A percentile compares a stretch with the other conserved stretches of the same genome.
These are phyloP conservation scores for Nitzschia sp. DNA, from an alignment of 108 stramenopile species.

Conservation along the genomic window DNA sequence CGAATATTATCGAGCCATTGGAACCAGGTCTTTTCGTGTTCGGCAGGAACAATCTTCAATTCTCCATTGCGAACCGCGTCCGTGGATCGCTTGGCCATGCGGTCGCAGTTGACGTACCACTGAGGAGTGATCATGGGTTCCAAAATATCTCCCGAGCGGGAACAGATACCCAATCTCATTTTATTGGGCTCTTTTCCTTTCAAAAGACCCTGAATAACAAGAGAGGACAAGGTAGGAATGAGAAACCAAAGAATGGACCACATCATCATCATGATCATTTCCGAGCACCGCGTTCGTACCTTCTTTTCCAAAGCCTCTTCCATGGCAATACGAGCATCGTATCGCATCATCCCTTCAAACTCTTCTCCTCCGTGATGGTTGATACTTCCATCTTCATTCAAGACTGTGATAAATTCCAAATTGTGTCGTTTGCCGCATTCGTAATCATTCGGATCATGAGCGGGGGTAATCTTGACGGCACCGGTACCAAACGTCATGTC, in stretches of 20 bases:
- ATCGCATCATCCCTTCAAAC: slow-evolving; percentile 97
- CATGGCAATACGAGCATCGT: slow-evolving; percentile 96
- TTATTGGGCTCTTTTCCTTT: slow-evolving; percentile 95
- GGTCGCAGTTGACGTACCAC: slow-evolving; percentile 97
- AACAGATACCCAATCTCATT: slow-evolving; percentile 97
- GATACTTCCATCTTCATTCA: slow-evolving; percentile 91
- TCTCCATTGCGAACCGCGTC: slow-evolving; percentile 96
- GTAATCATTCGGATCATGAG: slow-evolving; percentile 99
- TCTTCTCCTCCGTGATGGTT: slow-evolving; percentile 80
- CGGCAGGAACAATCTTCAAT: slow-evolving; percentile 89
- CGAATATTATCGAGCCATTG: slow-evolving; percentile 97
- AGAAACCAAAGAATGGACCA: not conserved
- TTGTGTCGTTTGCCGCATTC: slow-evolving; percentile 96
- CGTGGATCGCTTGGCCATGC: slow-evolving; percentile 92
- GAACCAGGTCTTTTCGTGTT: slow-evolving; percentile 97
- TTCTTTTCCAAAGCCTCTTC: slow-evolving; percentile 94
- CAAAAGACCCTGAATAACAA: slow-evolving; percentile 70
- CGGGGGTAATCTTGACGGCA: slow-evolving; percentile 99
- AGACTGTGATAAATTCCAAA: slow-evolving; percentile 91
- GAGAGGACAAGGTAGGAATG: not conserved
- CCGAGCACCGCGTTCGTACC: slow-evolving; percentile 34
- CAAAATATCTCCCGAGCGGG: slow-evolving; percentile 96
- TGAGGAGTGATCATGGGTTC: slow-evolving; percentile 99
- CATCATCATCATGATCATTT: too few relatives aligned
- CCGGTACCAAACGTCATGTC: slow-evolving; percentile 99